Evolutionary conservation across 2,329 filamentous ascomycete genomes (phyloP), one percentile per base, ranked within the genome.

Genomic region (Cryphonectria carpinicola): DNA sequence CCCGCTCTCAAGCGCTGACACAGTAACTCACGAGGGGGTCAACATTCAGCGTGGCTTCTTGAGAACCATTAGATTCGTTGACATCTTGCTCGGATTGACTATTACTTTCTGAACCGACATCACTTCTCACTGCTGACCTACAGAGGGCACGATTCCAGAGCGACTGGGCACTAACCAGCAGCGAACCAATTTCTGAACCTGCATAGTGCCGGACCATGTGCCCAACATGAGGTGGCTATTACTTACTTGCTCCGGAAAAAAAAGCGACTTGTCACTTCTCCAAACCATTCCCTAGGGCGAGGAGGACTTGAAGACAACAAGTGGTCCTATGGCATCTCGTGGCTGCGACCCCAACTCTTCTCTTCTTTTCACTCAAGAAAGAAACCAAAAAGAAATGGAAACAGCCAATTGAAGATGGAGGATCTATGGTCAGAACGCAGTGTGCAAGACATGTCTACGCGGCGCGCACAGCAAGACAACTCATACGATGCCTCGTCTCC

Each of bases 51-150:
- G 25, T 58, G 25, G 28, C 1, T 19, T 35, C 14, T 14, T 28
- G 52, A n/a, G 46, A 3, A 46, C 7, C 14, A 7, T 17, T 56
- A 28, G 54, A 32, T 58, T 58, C 54, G 17, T 25, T 28, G 54
- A 32, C 54, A 58, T 32, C 25, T 58, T 58, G 54, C 52, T 56
- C 52, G 25, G 52, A 25, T n/a, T 28, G 52, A 17, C n/a, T 5
- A 10, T 11, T 1, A 10, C 11, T 28, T 25, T 56, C 52, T 22
- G 8, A 49, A 3, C 52, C 25, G 52, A 28, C 25, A 25, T 56
- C 52, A 56, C 25, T 28, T 56, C n/a, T 56, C 52, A 56, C 52
- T 56, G 52, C 52, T 56, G 52, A 13, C 52, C n/a, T 25, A 56
- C 46, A 49, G 22, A 19, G 6, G 41, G 19, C 43, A 46, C 49